A percentile compares a stretch with the other conserved stretches of the same genome.
These are phyloP conservation scores for Monosporozyma unispora DNA, from an alignment of 805 yeast genomes.

Conservation along the genomic window DNA sequence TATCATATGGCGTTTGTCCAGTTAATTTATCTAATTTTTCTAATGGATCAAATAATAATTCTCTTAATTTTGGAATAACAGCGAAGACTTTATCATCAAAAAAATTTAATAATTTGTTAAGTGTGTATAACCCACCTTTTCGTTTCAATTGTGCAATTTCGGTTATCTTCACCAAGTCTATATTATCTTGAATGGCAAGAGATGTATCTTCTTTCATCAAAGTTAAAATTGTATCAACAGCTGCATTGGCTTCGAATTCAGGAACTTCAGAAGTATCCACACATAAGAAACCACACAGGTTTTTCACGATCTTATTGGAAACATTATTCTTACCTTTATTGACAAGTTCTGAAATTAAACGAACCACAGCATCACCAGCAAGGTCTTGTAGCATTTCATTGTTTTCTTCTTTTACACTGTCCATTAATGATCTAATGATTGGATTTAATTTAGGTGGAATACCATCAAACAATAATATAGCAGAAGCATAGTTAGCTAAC, in stretches of 20 bases:
- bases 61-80: slow-evolving; percentile 56
- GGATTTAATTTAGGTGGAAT: slow-evolving; percentile 88
- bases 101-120: slow-evolving; percentile 46
- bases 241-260: slow-evolving; percentile 63
- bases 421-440: slow-evolving; percentile 84
- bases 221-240: slow-evolving; percentile 52
- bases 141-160: slow-evolving; percentile 73
- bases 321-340: slow-evolving; percentile 55
- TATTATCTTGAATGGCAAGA: slow-evolving; percentile 51
- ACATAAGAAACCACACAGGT: slow-evolving; percentile 85
- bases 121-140: slow-evolving; percentile 68
- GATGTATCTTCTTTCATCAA: slow-evolving; percentile 68
- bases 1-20: slow-evolving; percentile 21
- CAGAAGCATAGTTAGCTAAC: slow-evolving; percentile 68
- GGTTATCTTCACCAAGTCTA: slow-evolving; percentile 52
- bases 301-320: slow-evolving; percentile 81
- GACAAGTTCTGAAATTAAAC: slow-evolving; percentile 52
- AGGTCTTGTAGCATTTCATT: slow-evolving; percentile 56
- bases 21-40: slow-evolving; percentile 27
- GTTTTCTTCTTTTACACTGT: slow-evolving; percentile 73
- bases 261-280: slow-evolving; percentile 96
- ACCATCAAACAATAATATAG: slow-evolving; percentile 48
- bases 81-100: slow-evolving; percentile 50
- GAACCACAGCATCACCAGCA: slow-evolving; percentile 60
- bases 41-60: slow-evolving; percentile 60